Evolutionary conservation across 1,284 basidiomycete genomes (phyloP).

Genomic region (Earliella scabrosa): DNA sequence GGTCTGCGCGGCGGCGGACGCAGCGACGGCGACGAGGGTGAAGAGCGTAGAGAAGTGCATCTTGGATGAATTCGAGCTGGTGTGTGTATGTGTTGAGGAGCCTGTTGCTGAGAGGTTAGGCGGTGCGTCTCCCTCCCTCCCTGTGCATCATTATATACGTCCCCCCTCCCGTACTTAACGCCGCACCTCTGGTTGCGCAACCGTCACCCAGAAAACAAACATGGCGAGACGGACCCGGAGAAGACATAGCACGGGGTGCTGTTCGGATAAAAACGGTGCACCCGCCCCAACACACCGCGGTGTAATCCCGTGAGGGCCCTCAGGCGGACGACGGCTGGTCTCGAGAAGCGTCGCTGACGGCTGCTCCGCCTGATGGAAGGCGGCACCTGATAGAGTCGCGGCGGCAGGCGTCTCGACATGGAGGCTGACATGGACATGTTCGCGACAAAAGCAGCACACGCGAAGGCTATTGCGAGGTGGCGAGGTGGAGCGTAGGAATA

Average conservation of each 20-base stretch:
- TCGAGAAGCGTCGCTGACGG: background rate
- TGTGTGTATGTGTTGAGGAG: too few species aligned
- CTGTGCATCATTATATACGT: background rate
- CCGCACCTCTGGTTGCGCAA: too few species aligned
- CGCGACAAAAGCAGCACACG: background rate
- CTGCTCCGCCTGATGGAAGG: background rate
- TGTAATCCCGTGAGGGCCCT: background rate
- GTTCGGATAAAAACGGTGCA: background rate
- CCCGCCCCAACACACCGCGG: background rate
- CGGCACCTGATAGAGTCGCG: background rate
- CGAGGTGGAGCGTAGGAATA: background rate
- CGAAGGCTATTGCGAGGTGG: background rate
- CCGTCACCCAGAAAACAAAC: background rate
- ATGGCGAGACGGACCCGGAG: background rate
- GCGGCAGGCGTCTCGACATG: too few species aligned
- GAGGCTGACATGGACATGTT: too few species aligned
- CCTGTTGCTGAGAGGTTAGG: too few species aligned
- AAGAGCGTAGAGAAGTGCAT: conserved; percentile 25
- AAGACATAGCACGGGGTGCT: background rate
- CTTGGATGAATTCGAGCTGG: background rate
- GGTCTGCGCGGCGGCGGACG: conserved; percentile 32
- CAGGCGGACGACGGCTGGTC: background rate
- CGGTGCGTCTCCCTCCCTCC: background rate
- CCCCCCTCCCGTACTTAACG: too few species aligned
- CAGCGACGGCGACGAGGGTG: conserved; percentile 22